Evolutionary conservation across 1,284 basidiomycete genomes (phyloP).

Genomic region (Cutaneotrichosporon sp.): DNA sequence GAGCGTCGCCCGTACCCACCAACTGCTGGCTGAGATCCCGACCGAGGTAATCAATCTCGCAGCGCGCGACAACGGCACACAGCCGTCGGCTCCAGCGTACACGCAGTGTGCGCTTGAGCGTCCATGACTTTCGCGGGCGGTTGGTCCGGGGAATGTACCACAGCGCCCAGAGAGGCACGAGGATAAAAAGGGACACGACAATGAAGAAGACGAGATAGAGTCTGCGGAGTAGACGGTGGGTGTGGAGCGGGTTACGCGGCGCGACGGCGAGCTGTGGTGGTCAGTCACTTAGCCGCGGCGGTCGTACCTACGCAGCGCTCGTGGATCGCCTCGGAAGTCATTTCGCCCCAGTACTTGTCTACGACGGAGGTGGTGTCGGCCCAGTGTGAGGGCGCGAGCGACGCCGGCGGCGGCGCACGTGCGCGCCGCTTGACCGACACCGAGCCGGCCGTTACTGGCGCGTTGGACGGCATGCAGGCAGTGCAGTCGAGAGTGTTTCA

Average conservation of each 20-base stretch:
- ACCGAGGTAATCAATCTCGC: conserved; percentile 43
- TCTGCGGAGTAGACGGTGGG: conserved; percentile 32
- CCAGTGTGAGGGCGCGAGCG: not conserved
- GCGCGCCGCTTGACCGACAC: not conserved
- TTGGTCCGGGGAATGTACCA: conserved; percentile 27
- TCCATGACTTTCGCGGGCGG: conserved; percentile 34
- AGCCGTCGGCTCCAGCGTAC: conserved; percentile 33
- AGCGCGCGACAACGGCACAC: conserved; percentile 36
- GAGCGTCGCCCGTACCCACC: conserved; percentile 16
- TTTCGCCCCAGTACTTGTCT: conserved; percentile 12
- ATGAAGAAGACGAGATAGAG: conserved; percentile 35
- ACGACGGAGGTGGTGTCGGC: conserved; percentile 3
- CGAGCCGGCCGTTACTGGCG: not conserved
- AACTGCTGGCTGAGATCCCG: conserved; percentile 27
- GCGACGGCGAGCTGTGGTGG: conserved; percentile 22
- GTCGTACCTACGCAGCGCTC: conserved; percentile 5
- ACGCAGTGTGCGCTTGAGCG: conserved; percentile 32
- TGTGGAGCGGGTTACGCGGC: conserved; percentile 26
- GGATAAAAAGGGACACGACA: conserved; percentile 26
- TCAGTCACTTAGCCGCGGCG: not conserved
- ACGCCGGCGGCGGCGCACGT: not conserved
- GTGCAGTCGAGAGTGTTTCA: too few species aligned
- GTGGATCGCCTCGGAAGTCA: conserved; percentile 12
- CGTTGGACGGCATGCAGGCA: too few species aligned
- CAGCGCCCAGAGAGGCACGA: conserved; percentile 35